A percentile compares a stretch with the other conserved stretches of the same genome.
Conservation (phyloP, 495 filamentous ascomycete genomes). For the Aspergillus indologenus region DNA sequence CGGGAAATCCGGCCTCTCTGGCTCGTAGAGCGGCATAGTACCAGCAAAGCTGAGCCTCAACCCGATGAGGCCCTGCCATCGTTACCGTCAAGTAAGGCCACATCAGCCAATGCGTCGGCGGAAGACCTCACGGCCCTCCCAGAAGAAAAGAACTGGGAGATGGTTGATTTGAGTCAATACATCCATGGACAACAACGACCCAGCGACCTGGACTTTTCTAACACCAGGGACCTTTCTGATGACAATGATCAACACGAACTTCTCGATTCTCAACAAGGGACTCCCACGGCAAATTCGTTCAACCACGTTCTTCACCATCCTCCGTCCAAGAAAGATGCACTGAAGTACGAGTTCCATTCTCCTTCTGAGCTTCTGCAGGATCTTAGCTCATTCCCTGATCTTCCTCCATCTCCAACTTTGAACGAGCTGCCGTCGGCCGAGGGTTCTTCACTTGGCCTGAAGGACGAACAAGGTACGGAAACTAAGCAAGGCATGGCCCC, state of each 20-base stretch:
- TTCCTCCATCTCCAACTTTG: constrained; percentile 28
- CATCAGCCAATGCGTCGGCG: constrained; percentile 42
- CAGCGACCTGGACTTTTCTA: constrained; percentile 23
- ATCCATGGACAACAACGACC: constrained; percentile 20
- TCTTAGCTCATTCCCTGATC: constrained; percentile 23
- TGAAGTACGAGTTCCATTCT: constrained; percentile 46
- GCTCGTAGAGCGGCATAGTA: constrained; percentile 47
- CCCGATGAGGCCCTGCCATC: constrained; percentile 43
- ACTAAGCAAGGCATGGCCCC: constrained; percentile 13
- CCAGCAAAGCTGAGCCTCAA: constrained; percentile 37
- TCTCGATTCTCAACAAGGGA: constrained; percentile 37
- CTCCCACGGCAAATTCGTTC: constrained; percentile 34
- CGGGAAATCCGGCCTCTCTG: constrained; percentile 49
- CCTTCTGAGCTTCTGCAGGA: constrained; percentile 44
- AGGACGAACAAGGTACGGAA: constrained; percentile 15
- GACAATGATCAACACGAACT: constrained; percentile 18
- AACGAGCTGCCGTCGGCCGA: constrained; percentile 35
- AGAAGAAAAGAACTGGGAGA: constrained; percentile 37
- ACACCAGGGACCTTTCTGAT: constrained; percentile 13
- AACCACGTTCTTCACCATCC: neutral
- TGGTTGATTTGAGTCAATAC: constrained; percentile 24
- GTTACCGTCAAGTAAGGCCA: constrained; percentile 48
- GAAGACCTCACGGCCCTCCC: constrained; percentile 37
- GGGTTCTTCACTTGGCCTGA: constrained; percentile 32
- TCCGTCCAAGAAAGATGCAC: constrained; percentile 29